Base-by-base conservation (phyloP, 495 filamentous ascomycete species). In the Penicillium samsonianum region DNA sequence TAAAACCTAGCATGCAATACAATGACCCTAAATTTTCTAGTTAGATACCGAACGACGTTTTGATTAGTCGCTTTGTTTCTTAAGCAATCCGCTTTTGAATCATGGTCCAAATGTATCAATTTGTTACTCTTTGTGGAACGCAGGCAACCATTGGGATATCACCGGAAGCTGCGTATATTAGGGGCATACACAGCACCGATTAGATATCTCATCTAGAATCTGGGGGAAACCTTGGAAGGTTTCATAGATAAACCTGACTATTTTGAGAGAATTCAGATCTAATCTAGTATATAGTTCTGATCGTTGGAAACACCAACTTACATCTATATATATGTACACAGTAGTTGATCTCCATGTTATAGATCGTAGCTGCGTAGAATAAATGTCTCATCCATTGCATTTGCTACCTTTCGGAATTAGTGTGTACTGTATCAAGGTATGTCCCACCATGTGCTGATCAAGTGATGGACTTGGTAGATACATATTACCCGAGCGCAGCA, bases 71-170 rank as follows among this genome's bases (percentile, higher is more conserved):
- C 33, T 37, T 37, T 5, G 1, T 7, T n/a, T 37, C 14, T n/a
- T 37, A n/a, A 31, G 9, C 2, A 16, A 7, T n/a, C 5, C 5
- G 8, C 7, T n/a, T 16, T 35, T 35, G 31, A 35, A 35, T 35
- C 31, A 35, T 2, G 12, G 11, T 35, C 12, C 3, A 37, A 37
- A n/a, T 5, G 6, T 37, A 37, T 37, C 5, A 6, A n/a, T n/a
- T n/a, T n/a, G 25, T 20, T 30, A 54, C 25, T 22, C 48, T 20
- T 50, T 57, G 65, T 64, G 53, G 33, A 22, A 66, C 65, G 3
- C 22, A 55, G 46, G 8, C 45, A 43, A 10, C 65, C 58, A 68
- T 38, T 66, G 17, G 58, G 58, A 60, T 40, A 40, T 43, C 10
- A 11, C 49, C 56, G 63, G 60, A 67, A 53, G 22, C 6, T 28